Percentiles rank a stretch among this genome's conserved stretches.
Evolutionary conservation across 805 yeast species (phyloP).

Genomic region (Ogataea neopini): DNA sequence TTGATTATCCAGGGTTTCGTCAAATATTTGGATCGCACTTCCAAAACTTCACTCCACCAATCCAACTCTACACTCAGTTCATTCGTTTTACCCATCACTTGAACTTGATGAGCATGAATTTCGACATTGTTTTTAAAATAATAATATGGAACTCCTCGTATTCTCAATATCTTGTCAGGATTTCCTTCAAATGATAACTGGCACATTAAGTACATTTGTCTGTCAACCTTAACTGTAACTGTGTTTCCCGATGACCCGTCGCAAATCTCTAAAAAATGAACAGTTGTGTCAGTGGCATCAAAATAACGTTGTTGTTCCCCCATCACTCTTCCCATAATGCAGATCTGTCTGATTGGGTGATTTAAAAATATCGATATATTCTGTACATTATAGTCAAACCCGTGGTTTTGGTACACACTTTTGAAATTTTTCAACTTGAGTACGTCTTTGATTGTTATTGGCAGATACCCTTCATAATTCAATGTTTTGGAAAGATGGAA

Average conservation of each 20-base stretch:
- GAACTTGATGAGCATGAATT: conserved; percentile 32
- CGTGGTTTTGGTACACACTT: conserved; percentile 31
- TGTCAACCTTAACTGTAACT: conserved; percentile 30
- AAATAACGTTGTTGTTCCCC: conserved; percentile 32
- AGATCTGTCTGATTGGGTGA: conserved; percentile 42
- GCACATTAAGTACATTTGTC: conserved; percentile 20
- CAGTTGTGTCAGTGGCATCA: neutral
- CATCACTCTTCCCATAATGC: conserved; percentile 39
- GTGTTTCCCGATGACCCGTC: conserved; percentile 32
- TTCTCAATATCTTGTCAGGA: conserved; percentile 28
- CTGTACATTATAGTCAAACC: conserved; percentile 15
- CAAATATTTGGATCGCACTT: conserved; percentile 24
- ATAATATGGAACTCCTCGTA: conserved; percentile 28
- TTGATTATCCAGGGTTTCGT: conserved; percentile 38
- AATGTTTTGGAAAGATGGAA: conserved; percentile 37
- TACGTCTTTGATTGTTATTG: conserved; percentile 37
- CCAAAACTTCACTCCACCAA: conserved; percentile 39
- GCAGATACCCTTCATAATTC: conserved; percentile 24
- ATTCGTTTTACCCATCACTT: conserved; percentile 22
- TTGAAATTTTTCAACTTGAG: conserved; percentile 19
- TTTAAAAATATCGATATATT: conserved; percentile 38
- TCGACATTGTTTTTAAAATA: conserved; percentile 28
- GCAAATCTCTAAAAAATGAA: conserved; percentile 30
- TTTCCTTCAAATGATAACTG: conserved; percentile 26
- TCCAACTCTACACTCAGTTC: conserved; percentile 34